phyloP scores from a whole-genome alignment of 345 rosid genomes.

The Acer negundo region DNA sequence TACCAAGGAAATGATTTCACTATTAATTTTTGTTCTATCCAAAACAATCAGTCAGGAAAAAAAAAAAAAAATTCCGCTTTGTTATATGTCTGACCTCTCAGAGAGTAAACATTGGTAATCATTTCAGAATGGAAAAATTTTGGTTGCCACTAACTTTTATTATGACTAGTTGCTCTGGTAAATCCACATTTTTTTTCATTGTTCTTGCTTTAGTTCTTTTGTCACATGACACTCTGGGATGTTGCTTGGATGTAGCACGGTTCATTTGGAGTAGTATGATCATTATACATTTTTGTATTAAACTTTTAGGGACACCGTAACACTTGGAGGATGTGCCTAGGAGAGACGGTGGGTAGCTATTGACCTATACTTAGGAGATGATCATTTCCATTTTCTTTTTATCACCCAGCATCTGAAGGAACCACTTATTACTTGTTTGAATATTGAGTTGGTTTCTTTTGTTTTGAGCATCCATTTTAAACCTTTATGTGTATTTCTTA shows the following conservation, averaged over 20 bases:
- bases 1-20: neutral
- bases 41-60: neutral
- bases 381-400: neutral
- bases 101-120: neutral
- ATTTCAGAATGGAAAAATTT: neutral
- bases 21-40: neutral
- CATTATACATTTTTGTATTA: neutral
- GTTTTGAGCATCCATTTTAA: neutral
- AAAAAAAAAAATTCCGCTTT: neutral
- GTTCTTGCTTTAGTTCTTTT: neutral
- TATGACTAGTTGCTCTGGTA: neutral
- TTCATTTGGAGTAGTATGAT: neutral
- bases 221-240: neutral
- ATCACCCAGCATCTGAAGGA: neutral
- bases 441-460: neutral
- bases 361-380: neutral
- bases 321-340: neutral
- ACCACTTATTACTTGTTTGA: neutral
- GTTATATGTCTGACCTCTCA: neutral
- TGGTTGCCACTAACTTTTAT: neutral
- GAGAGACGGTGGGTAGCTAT: neutral
- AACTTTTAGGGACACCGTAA: neutral
- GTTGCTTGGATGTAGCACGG: neutral
- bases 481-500: neutral
- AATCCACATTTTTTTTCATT: neutral